Percentiles rank a stretch among this genome's conserved stretches.
These are phyloP conservation scores for Ceratobasidium sp. DNA, from an alignment of 1,284 basidiomycete species.

Conservation along the genomic window DNA sequence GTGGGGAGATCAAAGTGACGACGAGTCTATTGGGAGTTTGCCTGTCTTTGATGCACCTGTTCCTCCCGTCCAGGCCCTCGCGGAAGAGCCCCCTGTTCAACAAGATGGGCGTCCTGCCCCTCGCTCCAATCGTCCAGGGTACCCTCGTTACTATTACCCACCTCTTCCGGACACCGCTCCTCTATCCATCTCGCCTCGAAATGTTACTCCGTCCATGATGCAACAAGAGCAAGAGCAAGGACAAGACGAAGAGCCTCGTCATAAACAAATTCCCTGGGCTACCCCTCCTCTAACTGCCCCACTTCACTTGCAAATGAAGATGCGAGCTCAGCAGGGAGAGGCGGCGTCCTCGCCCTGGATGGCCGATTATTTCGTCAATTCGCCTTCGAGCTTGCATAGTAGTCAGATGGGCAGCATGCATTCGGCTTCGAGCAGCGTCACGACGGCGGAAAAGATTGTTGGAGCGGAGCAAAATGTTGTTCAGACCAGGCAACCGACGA, in stretches of 20 bases:
- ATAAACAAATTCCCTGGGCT: not conserved
- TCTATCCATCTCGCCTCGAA: slow-evolving; percentile 36
- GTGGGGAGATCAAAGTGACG: slow-evolving; percentile 20
- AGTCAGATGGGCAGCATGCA: slow-evolving; percentile 26
- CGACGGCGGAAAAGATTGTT: not conserved
- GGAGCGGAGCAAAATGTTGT: not conserved
- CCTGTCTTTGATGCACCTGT: slow-evolving; percentile 11
- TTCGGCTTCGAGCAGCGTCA: slow-evolving; percentile 26
- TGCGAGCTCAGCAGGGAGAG: slow-evolving; percentile 6
- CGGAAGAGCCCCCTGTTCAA: not conserved
- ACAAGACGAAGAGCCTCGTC: not conserved
- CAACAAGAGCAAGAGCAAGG: slow-evolving; percentile 2
- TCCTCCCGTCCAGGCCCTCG: not conserved
- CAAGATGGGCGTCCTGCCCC: not conserved
- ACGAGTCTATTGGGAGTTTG: slow-evolving; percentile 31
- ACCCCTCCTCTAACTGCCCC: slow-evolving; percentile 17
- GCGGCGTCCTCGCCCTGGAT: slow-evolving; percentile 10
- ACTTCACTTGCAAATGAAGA: slow-evolving; percentile 5
- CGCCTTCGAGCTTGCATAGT: slow-evolving; percentile 33
- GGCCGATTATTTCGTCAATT: slow-evolving; percentile 29
- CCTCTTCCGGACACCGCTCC: slow-evolving; percentile 22
- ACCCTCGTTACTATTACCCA: slow-evolving; percentile 15
- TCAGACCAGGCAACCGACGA: not conserved
- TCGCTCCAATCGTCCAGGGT: not conserved
- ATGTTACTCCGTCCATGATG: slow-evolving; percentile 21